Evolutionary conservation across 805 yeast species (phyloP).

Genomic region (Kazachstania bromeliacearum): DNA sequence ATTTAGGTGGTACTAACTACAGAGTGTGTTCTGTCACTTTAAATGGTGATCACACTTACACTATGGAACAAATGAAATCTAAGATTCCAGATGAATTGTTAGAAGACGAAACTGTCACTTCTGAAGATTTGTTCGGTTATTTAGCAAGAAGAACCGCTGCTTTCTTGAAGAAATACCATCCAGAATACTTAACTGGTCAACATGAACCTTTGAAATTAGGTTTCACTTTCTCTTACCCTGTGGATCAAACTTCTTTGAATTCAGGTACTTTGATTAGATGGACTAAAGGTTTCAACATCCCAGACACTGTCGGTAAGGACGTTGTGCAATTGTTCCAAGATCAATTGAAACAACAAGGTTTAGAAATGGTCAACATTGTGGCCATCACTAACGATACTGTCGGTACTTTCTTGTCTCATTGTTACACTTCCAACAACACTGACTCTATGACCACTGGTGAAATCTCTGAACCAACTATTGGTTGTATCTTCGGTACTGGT

Average conservation of each 20-base stretch:
- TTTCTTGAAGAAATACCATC: constrained; percentile 62
- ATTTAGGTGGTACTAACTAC: constrained; percentile 93
- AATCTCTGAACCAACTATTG: constrained; percentile 69
- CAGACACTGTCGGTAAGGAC: constrained; percentile 78
- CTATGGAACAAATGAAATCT: constrained; percentile 62
- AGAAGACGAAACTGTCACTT: constrained; percentile 41
- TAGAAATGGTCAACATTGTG: constrained; percentile 55
- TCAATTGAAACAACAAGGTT: constrained; percentile 48
- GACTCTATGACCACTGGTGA: constrained; percentile 43
- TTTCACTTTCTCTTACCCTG: constrained; percentile 92
- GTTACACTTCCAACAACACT: constrained; percentile 53
- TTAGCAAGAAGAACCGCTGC: constrained; percentile 59
- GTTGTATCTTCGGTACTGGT: constrained; percentile 94
- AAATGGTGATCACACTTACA: constrained; percentile 67
- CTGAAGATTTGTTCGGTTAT: constrained; percentile 60
- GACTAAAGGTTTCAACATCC: constrained; percentile 90
- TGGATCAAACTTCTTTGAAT: constrained; percentile 70
- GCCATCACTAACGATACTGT: constrained; percentile 96
- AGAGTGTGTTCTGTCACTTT: constrained; percentile 83
- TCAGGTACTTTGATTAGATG: constrained; percentile 81
- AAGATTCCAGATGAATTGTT: constrained; percentile 73
- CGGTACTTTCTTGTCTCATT: constrained; percentile 82
- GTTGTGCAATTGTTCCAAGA: constrained; percentile 65
- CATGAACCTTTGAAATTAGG: constrained; percentile 54
- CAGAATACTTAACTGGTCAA: constrained; percentile 24